phyloP scores from a whole-genome alignment of 495 filamentous ascomycete species.

The Trichocladium antarcticum region DNA sequence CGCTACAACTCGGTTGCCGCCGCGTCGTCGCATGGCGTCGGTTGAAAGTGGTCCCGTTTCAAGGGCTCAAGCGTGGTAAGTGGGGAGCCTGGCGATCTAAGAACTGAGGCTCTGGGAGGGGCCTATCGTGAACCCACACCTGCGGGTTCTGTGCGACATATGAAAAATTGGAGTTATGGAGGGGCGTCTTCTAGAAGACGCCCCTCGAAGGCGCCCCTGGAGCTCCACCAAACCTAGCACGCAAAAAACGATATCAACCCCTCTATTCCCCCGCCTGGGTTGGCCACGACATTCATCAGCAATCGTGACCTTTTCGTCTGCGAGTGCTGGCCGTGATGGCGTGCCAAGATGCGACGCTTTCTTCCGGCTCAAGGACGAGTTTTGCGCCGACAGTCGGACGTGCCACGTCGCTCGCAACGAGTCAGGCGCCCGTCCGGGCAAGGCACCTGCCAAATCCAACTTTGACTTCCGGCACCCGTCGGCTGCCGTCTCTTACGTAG shows the following conservation, averaged over 20 bases:
- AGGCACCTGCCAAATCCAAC: constrained; percentile 22
- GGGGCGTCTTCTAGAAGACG: constrained; percentile 28
- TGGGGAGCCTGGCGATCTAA: constrained; percentile 27
- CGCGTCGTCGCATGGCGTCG: constrained; percentile 15
- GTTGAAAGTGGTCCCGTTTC: constrained; percentile 22
- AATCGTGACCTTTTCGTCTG: not conserved
- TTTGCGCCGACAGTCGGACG: constrained; percentile 7
- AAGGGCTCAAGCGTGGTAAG: constrained; percentile 9
- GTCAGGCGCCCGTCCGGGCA: constrained; percentile 16
- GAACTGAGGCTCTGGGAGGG: constrained; percentile 34
- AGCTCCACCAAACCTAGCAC: constrained; percentile 13
- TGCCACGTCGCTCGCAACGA: constrained; percentile 26
- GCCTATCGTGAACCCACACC: constrained; percentile 32
- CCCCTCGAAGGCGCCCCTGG: constrained; percentile 14
- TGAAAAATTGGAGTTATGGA: constrained; percentile 25
- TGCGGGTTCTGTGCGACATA: constrained; percentile 32
- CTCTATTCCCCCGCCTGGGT: not conserved
- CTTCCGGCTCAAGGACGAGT: not conserved
- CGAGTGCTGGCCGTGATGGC: not conserved
- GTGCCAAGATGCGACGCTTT: constrained; percentile 4
- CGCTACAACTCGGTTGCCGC: not conserved
- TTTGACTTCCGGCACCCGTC: constrained; percentile 14
- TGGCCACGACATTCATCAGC: not conserved
- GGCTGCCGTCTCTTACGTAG: constrained; percentile 1
- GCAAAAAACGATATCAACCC: not conserved